Conservation (phyloP, 2,329 filamentous ascomycete species). For the Lizonia empirigonia region DNA sequence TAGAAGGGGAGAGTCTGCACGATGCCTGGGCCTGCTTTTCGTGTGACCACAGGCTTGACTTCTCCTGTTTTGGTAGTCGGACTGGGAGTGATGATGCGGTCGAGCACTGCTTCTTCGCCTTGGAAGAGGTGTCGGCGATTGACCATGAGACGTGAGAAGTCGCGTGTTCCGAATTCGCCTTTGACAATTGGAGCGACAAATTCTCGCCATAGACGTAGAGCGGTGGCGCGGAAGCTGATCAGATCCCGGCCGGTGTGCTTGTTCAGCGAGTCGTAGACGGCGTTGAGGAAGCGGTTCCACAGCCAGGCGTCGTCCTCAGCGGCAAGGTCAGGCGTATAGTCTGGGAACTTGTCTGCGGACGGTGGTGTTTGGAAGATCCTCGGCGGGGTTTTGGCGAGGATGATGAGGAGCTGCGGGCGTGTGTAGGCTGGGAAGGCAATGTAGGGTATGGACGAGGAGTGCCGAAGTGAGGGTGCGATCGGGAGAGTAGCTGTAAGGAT, state of each 20-base stretch:
- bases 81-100: conserved; percentile 56
- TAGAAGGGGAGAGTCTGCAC: conserved; percentile 68
- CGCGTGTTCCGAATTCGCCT: conserved; percentile 74
- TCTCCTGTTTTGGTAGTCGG: neutral
- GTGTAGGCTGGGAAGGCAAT: conserved; percentile 85
- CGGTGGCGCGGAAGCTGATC: conserved; percentile 71
- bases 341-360: conserved; percentile 49
- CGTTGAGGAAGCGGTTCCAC: conserved; percentile 80
- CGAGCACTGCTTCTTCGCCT: conserved; percentile 71
- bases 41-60: neutral
- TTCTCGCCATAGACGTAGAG: conserved; percentile 78
- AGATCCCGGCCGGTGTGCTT: conserved; percentile 82
- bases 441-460: conserved; percentile 72
- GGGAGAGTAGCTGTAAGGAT: conserved; percentile 79
- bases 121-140: conserved; percentile 72
- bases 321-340: conserved; percentile 55
- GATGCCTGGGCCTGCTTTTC: conserved; percentile 23
- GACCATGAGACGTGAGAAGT: conserved; percentile 84
- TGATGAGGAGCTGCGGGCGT: conserved; percentile 77
- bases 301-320: conserved; percentile 68
- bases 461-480: conserved; percentile 67
- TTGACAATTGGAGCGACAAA: conserved; percentile 80
- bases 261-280: conserved; percentile 85
- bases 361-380: conserved; percentile 53
- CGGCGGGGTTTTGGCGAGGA: conserved; percentile 63